These are phyloP conservation scores for Macroventuria anomochaeta DNA, from an alignment of 2,329 filamentous ascomycete species.

Conservation along the genomic window DNA sequence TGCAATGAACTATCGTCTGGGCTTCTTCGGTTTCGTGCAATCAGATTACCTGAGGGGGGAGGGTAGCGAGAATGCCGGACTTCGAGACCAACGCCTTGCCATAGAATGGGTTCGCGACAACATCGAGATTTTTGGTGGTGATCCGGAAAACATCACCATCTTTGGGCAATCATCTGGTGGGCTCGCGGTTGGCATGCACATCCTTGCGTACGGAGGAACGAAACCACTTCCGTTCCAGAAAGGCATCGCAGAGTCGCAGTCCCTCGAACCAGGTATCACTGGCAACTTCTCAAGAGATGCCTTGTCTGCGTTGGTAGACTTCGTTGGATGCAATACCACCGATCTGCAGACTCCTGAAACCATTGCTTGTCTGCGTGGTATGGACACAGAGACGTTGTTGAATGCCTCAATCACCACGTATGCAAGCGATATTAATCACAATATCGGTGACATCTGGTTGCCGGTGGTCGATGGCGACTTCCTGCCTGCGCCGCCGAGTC, in stretches of 20 bases:
- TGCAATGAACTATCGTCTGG: slow-evolving; percentile 47
- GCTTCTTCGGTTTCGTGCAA: slow-evolving; percentile 50
- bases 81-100: slow-evolving; percentile 49
- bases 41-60: slow-evolving; percentile 42
- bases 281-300: slow-evolving; percentile 58
- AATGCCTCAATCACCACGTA: slow-evolving; percentile 55
- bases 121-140: slow-evolving; percentile 45
- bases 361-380: slow-evolving; percentile 55
- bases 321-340: slow-evolving; percentile 53
- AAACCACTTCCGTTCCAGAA: slow-evolving; percentile 38
- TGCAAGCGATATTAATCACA: slow-evolving; percentile 43
- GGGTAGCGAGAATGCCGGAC: slow-evolving; percentile 47
- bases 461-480: slow-evolving; percentile 60
- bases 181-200: slow-evolving; percentile 43
- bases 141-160: slow-evolving; percentile 47
- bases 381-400: slow-evolving; percentile 54
- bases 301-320: slow-evolving; percentile 52
- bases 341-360: slow-evolving; percentile 52
- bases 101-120: slow-evolving; percentile 51
- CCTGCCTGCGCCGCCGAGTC: slow-evolving; percentile 54
- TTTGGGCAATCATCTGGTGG: slow-evolving; percentile 50
- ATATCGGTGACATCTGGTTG: slow-evolving; percentile 59
- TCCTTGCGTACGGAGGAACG: slow-evolving; percentile 42
- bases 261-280: slow-evolving; percentile 58
- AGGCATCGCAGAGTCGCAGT: slow-evolving; percentile 53